Conservation (phyloP, 1,139 yeast genomes). For the Blastobotrys ciferrii region DNA sequence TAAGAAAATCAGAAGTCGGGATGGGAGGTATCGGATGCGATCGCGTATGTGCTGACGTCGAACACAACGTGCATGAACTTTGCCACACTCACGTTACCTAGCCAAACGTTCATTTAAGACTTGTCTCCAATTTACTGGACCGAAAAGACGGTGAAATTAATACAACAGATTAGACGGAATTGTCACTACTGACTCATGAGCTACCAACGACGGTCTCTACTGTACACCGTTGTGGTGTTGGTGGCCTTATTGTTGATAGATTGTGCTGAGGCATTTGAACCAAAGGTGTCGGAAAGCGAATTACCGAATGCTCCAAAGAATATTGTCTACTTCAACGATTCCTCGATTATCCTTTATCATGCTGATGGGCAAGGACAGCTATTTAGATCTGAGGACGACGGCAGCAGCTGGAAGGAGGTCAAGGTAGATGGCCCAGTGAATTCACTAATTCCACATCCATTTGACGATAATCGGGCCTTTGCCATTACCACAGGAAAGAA, state of each 20-base stretch:
- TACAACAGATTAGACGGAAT: background rate
- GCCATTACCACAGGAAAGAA: conserved; percentile 40
- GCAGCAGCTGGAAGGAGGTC: conserved; percentile 50
- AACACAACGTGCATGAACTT: background rate
- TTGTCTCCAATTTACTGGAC: too few species aligned
- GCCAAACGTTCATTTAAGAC: background rate
- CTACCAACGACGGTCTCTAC: background rate
- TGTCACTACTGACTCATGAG: background rate
- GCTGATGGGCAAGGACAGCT: conserved; percentile 34
- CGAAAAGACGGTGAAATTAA: background rate
- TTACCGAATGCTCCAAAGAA: conserved; percentile 38
- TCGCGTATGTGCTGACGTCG: background rate
- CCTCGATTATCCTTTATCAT: conserved; percentile 41
- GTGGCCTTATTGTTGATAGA: conserved; percentile 1
- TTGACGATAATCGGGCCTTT: conserved; percentile 50
- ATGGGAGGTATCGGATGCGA: background rate
- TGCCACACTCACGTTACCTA: background rate
- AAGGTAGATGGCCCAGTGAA: conserved; percentile 34
- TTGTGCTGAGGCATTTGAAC: conserved; percentile 12
- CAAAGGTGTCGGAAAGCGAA: conserved; percentile 7
- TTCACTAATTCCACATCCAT: conserved; percentile 46
- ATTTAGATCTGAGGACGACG: conserved; percentile 55
- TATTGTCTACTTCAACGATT: conserved; percentile 25
- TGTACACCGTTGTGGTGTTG: background rate
- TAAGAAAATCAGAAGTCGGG: background rate